Base-by-base conservation (phyloP, 305 asterid species). In the Andrographis paniculata region DNA sequence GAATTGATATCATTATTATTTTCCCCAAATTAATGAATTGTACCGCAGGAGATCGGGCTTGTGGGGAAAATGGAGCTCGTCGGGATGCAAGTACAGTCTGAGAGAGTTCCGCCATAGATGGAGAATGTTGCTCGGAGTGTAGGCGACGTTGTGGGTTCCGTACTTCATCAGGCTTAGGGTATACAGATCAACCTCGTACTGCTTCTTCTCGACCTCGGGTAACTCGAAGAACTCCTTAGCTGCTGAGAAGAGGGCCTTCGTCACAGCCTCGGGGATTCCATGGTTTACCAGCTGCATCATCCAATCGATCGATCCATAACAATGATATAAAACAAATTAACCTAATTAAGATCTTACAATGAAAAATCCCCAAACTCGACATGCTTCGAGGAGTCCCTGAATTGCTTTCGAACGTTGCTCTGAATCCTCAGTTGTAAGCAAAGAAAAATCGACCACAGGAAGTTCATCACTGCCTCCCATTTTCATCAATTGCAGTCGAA, bases 21-120 rank as follows among this genome's bases (percentile, higher is more conserved):
- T 24, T 3, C 6, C 4, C 30, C 6, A 24, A 4, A 8, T 3
- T 8, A 8, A 24, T 8, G 30, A 24, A 4, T 4, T 3, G 30
- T 8, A 24, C 30, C 30, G 4, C 30, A 24, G 8, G 8, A 24
- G 4, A 24, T 4, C 30, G 30, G 30, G 30, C 14, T 68, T 53
- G 4, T 38, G 8, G 0, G 86, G 86, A 8, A 57, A 54, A 33
- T 74, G 59, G 50, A 74, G 64, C 0, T 52, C 35, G 12, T 52
- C 35, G 12, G 86, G 86, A 60, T 77, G 77, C 14, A 74, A 69
- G n/a, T 52, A 41, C 48, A 63, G 37, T 50, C 71, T 78, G 10
- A 78, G 67, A 48, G 42, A 78, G 47, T 78, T 82, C 53, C 86
- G 63, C 79, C 82, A 74, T 10, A 20, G 51, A 59, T 36, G 40